A percentile compares a stretch with the other conserved stretches of the same genome.
Evolutionary conservation across 2,329 filamentous ascomycete species (phyloP).

Genomic region (Colletotrichum sp.): DNA sequence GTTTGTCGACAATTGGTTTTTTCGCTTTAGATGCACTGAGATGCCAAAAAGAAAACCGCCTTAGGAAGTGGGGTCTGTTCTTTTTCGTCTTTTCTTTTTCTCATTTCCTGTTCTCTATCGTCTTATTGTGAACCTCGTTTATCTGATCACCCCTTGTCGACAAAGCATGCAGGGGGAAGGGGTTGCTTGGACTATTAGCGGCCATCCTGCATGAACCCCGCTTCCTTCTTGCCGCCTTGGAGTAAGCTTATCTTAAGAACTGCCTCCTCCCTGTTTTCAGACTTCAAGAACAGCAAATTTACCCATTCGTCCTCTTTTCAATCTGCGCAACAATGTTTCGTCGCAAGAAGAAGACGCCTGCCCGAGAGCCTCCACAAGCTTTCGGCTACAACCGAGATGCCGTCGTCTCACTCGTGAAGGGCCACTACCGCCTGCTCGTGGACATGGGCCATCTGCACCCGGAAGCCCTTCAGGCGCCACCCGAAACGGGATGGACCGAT

Average conservation of each 20-base stretch:
- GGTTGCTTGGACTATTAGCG: neutral
- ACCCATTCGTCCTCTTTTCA: neutral
- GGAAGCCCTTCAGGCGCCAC: neutral
- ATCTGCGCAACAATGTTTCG: neutral
- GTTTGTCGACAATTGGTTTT: neutral
- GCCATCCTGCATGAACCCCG: neutral
- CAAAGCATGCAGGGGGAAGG: neutral
- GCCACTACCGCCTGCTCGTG: slow-evolving; percentile 7
- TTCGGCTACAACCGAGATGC: neutral
- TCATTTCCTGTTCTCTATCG: neutral
- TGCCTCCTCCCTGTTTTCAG: neutral
- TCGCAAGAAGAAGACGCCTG: neutral
- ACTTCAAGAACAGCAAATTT: neutral
- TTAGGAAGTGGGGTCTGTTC: neutral
- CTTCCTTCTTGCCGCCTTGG: neutral
- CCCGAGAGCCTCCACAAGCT: neutral
- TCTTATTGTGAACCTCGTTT: neutral
- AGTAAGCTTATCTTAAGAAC: neutral
- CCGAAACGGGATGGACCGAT: slow-evolving; percentile 1
- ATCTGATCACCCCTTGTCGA: neutral
- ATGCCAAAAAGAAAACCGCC: neutral
- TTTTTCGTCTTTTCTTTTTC: neutral
- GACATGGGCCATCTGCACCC: slow-evolving; percentile 4
- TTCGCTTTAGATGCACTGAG: neutral
- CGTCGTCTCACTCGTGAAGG: neutral